Evolutionary conservation across 176 grass and related monocot species (phyloP).

Genomic region (Lolium rigidum): DNA sequence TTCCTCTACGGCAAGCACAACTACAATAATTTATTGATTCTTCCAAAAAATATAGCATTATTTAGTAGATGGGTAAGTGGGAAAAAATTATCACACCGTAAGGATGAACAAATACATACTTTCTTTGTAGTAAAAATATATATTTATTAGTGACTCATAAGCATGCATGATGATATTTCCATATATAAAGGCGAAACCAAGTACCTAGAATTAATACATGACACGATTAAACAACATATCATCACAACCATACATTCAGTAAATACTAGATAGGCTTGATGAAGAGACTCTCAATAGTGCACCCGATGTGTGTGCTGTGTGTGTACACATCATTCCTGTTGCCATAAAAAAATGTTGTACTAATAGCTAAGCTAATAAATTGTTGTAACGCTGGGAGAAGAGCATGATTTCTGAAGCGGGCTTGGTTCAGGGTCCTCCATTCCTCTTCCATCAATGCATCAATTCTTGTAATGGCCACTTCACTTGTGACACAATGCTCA

Average conservation of each 20-base stretch:
- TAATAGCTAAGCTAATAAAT: not conserved
- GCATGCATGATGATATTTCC: not conserved
- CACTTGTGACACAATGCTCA: not conserved
- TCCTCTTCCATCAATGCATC: not conserved
- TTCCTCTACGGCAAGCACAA: too few species aligned
- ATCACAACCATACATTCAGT: not conserved
- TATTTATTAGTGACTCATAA: not conserved
- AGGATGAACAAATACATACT: too few species aligned
- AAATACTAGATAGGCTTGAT: not conserved
- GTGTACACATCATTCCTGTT: constrained; percentile 4
- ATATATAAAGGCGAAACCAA: not conserved
- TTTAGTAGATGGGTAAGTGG: too few species aligned
- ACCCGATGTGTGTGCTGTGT: not conserved
- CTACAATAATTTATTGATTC: too few species aligned
- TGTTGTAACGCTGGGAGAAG: not conserved
- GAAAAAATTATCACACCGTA: too few species aligned
- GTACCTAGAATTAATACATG: not conserved
- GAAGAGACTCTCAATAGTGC: not conserved
- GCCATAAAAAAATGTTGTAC: not conserved
- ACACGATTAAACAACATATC: too few species aligned
- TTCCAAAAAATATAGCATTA: too few species aligned
- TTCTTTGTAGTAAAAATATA: not conserved
- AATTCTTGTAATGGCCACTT: not conserved
- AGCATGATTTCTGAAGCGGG: not conserved
- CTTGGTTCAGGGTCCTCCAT: not conserved